These are phyloP conservation scores for Euptelea pleiosperma DNA, from an alignment of 164 flowering plant species.

Conservation along the genomic window DNA sequence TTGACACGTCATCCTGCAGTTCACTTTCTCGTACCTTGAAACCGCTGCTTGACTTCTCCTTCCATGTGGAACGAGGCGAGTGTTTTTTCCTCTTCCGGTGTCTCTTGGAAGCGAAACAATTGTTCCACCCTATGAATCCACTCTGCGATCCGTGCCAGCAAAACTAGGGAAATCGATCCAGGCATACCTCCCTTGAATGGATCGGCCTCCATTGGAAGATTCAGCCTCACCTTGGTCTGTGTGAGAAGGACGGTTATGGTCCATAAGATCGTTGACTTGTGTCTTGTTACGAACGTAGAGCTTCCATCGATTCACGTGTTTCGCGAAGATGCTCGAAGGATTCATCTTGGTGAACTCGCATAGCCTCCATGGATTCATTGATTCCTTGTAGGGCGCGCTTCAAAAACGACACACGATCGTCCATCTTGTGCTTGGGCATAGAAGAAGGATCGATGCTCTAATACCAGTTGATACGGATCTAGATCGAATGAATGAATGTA, in stretches of 20 bases:
- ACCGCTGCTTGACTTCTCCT: neutral
- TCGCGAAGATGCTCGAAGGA: no score
- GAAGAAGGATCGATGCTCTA: neutral
- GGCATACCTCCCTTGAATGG: neutral
- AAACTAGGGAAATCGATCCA: no score
- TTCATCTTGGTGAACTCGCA: no score
- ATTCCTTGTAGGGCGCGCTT: neutral
- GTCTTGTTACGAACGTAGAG: no score
- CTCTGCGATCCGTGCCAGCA: neutral
- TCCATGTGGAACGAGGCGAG: neutral
- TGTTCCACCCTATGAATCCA: neutral
- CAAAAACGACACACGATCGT: neutral
- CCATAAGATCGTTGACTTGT: no score
- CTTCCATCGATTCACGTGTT: no score
- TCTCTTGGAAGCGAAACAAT: neutral
- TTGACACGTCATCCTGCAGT: neutral
- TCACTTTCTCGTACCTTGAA: neutral
- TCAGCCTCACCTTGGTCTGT: neutral
- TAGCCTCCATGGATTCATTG: no score
- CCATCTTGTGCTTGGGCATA: neutral
- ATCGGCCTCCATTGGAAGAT: neutral
- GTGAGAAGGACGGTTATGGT: no score
- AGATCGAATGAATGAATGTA: no score
- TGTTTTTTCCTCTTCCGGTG: neutral
- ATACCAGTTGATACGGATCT: neutral